phyloP scores from a whole-genome alignment of 116 monocot genomes.

The Posidonia oceanica region DNA sequence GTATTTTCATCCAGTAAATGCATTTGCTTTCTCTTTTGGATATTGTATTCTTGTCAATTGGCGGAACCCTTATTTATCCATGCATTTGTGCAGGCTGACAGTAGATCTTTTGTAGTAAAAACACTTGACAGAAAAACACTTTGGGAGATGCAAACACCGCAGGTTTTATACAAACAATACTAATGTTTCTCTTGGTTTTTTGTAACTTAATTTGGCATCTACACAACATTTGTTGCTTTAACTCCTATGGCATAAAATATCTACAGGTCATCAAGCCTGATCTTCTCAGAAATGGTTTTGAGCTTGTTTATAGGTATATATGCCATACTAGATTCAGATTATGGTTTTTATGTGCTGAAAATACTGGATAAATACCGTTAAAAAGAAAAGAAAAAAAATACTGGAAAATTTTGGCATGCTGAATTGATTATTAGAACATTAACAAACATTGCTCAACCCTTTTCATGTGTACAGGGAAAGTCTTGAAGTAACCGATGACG shows the following conservation, averaged over 20 bases:
- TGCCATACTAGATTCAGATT: neutral
- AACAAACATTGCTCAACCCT: neutral
- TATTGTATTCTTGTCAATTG: too few species aligned
- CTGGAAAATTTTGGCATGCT: too few species aligned
- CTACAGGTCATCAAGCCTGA: slow-evolving; percentile 79
- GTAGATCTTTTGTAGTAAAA: slow-evolving; percentile 72
- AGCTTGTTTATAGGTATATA: slow-evolving; percentile 68
- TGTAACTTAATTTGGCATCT: neutral
- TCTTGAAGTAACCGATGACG: slow-evolving; percentile 93
- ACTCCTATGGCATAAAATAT: neutral
- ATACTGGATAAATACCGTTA: too few species aligned
- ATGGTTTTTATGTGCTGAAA: too few species aligned
- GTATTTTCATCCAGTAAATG: too few species aligned
- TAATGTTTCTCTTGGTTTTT: too few species aligned
- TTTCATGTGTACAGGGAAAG: slow-evolving; percentile 38
- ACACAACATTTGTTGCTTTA: neutral
- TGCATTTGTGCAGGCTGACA: slow-evolving; percentile 47
- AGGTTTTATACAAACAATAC: slow-evolving; percentile 24
- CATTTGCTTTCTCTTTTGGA: too few species aligned
- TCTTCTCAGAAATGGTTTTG: slow-evolving; percentile 81
- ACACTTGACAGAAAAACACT: slow-evolving; percentile 89
- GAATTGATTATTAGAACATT: too few species aligned
- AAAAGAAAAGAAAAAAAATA: too few species aligned
- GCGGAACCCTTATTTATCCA: too few species aligned
- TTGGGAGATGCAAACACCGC: slow-evolving; percentile 99